phyloP scores from a whole-genome alignment of 352 stramenopile genomes.

The Globisporangium iwayamae region DNA sequence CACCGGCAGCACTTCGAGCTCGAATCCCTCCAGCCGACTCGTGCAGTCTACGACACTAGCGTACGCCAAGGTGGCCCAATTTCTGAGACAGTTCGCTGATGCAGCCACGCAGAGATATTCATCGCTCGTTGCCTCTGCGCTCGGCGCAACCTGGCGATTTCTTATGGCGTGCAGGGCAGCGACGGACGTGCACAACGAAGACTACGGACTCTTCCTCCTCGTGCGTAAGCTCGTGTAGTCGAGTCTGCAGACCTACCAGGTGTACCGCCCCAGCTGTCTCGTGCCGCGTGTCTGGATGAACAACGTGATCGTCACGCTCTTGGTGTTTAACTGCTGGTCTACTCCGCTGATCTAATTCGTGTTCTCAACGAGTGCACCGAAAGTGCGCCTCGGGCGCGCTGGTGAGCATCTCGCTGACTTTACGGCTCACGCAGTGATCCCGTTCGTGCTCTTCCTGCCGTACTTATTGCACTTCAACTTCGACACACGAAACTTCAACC shows the following conservation, averaged over 20 bases:
- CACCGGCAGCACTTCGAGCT: background rate
- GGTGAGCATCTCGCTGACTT: too few relatives aligned
- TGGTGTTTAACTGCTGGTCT: conserved; percentile 36
- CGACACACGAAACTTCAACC: too few relatives aligned
- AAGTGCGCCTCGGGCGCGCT: too few relatives aligned
- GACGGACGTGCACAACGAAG: too few relatives aligned
- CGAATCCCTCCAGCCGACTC: background rate
- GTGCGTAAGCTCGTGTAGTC: conserved; percentile 25
- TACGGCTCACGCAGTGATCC: too few relatives aligned
- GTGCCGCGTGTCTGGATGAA: conserved; percentile 28
- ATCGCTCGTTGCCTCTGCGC: background rate
- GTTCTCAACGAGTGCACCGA: background rate
- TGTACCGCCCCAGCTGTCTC: conserved; percentile 28
- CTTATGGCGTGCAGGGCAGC: background rate
- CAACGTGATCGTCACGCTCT: conserved; percentile 30
- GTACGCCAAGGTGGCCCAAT: background rate
- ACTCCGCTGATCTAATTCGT: background rate
- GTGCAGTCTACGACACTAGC: background rate
- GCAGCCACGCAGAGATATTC: background rate
- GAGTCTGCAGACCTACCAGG: conserved; percentile 25
- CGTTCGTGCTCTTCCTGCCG: too few relatives aligned
- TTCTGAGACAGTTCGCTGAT: background rate
- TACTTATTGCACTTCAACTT: too few relatives aligned
- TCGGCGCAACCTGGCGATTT: background rate
- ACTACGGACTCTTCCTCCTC: conserved; percentile 28